phyloP scores from a whole-genome alignment of 257 asterid species.

The Solanum lycopersicoides region DNA sequence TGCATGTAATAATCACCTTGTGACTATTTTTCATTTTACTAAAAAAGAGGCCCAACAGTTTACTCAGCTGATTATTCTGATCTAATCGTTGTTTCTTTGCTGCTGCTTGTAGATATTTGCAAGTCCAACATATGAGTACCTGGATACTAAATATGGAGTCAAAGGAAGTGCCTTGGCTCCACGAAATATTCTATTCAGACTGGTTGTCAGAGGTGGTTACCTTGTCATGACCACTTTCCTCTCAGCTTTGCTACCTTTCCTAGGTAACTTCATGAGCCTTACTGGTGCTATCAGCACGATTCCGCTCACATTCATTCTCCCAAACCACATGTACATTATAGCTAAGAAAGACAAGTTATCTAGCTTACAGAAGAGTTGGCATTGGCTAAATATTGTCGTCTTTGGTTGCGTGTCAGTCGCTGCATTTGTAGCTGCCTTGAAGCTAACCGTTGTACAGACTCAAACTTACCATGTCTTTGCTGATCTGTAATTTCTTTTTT shows the following conservation, averaged over 20 bases:
- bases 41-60: background rate
- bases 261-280: constrained; percentile 98
- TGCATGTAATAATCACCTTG: constrained; percentile 33
- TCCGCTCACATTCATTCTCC: constrained; percentile 92
- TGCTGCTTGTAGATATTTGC: constrained; percentile 67
- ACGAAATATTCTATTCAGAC: constrained; percentile 64
- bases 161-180: constrained; percentile 55
- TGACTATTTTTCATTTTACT: background rate
- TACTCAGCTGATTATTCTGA: background rate
- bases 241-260: constrained; percentile 80
- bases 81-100: background rate
- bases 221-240: constrained; percentile 55
- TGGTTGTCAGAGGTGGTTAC: constrained; percentile 75
- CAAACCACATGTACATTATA: constrained; percentile 89
- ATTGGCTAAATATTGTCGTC: constrained; percentile 66
- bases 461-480: constrained; percentile 61
- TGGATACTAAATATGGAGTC: constrained; percentile 68
- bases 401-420: constrained; percentile 53
- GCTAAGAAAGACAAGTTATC: constrained; percentile 50
- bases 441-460: constrained; percentile 64
- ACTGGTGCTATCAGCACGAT: constrained; percentile 95
- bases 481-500: constrained; percentile 29
- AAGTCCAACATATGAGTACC: constrained; percentile 90
- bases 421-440: constrained; percentile 65
- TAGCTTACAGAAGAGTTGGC: constrained; percentile 69